phyloP scores from a whole-genome alignment of 768 basidiomycete species.

The Amanita thiersii region DNA sequence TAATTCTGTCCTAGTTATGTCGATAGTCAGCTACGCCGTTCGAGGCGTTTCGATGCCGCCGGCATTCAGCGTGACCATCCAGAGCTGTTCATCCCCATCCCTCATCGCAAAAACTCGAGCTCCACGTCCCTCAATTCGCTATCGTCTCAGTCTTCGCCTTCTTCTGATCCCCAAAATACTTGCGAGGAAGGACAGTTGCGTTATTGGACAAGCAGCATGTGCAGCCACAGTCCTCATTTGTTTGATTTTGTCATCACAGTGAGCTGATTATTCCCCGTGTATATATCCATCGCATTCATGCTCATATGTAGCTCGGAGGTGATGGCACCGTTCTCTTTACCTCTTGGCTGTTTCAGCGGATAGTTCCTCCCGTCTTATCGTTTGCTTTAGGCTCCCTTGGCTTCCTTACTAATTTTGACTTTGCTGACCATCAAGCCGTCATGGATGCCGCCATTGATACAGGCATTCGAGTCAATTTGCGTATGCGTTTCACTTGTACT shows the following conservation, averaged over 20 bases:
- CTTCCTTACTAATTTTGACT: conserved; percentile 96
- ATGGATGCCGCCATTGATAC: conserved; percentile 85
- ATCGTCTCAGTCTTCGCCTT: conserved; percentile 34
- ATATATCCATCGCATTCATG: conserved; percentile 10
- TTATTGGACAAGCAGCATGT: conserved; percentile 98
- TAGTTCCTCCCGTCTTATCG: conserved; percentile 96
- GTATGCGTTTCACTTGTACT: conserved; percentile 99
- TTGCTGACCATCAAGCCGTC: conserved; percentile 74
- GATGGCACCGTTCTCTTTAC: conserved; percentile 99
- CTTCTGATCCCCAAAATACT: conserved; percentile 20
- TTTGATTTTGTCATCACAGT: conserved; percentile 99
- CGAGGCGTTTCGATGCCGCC: conserved; percentile 89
- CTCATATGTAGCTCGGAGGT: conserved; percentile 70
- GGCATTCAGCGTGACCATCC: conserved; percentile 85
- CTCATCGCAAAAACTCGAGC: conserved; percentile 67
- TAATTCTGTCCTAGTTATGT: conserved; percentile 60
- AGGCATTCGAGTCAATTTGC: conserved; percentile 93
- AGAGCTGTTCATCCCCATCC: conserved; percentile 76
- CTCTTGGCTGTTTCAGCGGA: conserved; percentile 97
- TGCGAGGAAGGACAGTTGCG: conserved; percentile 82
- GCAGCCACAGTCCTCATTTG: conserved; percentile 78
- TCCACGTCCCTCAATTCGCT: conserved; percentile 46
- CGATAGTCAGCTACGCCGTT: conserved; percentile 81
- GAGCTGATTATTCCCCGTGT: conserved; percentile 22
- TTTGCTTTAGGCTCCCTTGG: conserved; percentile 97